Conservation (phyloP, 139 green algal genomes). For the Volvox reticuliferus region DNA sequence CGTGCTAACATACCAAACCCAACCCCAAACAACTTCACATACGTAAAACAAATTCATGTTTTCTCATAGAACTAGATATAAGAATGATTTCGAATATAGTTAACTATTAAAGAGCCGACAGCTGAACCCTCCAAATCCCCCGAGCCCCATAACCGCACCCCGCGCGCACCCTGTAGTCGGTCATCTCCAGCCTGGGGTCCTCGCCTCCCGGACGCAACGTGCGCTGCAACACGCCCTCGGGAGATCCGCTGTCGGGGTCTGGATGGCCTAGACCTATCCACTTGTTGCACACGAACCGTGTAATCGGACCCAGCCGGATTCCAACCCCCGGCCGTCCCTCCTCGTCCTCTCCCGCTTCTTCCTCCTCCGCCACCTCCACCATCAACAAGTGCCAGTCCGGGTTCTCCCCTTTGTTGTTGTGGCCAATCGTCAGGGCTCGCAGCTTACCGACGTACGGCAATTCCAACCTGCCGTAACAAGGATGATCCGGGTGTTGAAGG, state of each 20-base stretch:
- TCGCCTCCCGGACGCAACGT: constrained; percentile 50
- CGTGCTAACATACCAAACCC: neutral
- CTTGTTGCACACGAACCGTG: constrained; percentile 63
- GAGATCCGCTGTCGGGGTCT: constrained; percentile 23
- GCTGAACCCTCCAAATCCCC: neutral
- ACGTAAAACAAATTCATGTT: too few species aligned
- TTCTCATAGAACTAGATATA: too few species aligned
- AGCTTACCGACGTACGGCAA: constrained; percentile 71
- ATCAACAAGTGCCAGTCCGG: constrained; percentile 71
- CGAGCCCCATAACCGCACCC: neutral
- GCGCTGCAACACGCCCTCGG: constrained; percentile 62
- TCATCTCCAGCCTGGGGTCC: constrained; percentile 51
- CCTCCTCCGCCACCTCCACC: constrained; percentile 64
- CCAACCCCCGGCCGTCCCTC: too few species aligned
- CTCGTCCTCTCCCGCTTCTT: too few species aligned
- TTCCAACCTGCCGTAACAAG: constrained; percentile 58
- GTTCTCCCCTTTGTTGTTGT: constrained; percentile 67
- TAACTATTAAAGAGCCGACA: too few species aligned
- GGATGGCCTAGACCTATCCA: constrained; percentile 58
- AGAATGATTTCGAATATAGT: too few species aligned
- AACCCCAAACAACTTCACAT: neutral
- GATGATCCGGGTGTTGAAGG: too few species aligned
- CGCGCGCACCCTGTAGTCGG: constrained; percentile 60
- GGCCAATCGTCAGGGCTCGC: constrained; percentile 68
- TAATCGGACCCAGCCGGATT: neutral